phyloP scores from a whole-genome alignment of 164 flowering plant species.

The Chimonanthus praecox region DNA sequence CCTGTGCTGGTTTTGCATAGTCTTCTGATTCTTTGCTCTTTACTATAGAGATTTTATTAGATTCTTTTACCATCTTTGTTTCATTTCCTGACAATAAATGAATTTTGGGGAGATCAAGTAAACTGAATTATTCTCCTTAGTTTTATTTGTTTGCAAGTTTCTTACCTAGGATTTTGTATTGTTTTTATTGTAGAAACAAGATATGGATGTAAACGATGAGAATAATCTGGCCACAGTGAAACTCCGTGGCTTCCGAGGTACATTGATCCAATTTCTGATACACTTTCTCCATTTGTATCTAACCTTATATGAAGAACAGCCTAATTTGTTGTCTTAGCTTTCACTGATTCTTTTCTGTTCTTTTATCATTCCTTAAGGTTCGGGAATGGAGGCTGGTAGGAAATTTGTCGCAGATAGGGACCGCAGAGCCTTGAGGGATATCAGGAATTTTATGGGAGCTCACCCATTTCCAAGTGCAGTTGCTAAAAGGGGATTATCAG shows the following conservation, averaged over 20 bases:
- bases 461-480: constrained; percentile 52
- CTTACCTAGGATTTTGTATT: constrained; percentile 5
- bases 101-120: background rate
- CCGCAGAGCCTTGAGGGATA: constrained; percentile 65
- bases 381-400: constrained; percentile 27
- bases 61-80: too few species aligned
- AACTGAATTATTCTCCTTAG: background rate
- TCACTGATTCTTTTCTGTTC: constrained; percentile 4
- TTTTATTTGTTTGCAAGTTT: background rate
- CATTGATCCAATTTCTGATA: background rate
- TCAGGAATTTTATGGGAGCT: constrained; percentile 51
- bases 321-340: constrained; percentile 1
- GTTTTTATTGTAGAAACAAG: constrained; percentile 15
- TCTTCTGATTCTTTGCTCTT: too few species aligned
- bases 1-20: background rate
- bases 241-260: constrained; percentile 38
- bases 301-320: background rate
- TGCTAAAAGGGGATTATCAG: constrained; percentile 36
- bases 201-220: constrained; percentile 75
- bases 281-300: background rate
- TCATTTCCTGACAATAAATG: background rate
- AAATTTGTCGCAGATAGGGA: constrained; percentile 30
- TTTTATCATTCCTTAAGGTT: constrained; percentile 13
- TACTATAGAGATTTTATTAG: background rate
- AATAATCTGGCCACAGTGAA: constrained; percentile 47